Conservation (phyloP, 805 yeast genomes). For the Hanseniaspora vineae region DNA sequence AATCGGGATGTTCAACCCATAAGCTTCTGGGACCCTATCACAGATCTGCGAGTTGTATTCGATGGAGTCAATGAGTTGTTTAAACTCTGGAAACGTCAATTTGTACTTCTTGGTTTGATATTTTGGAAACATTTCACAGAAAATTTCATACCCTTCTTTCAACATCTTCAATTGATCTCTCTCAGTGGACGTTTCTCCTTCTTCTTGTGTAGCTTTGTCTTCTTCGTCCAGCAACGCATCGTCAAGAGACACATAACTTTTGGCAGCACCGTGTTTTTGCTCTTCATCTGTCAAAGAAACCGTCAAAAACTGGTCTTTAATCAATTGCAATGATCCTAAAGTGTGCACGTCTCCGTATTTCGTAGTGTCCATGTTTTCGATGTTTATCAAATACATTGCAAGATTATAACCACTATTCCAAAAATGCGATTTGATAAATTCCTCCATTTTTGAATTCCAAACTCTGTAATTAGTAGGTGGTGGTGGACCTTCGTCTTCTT, state of each 20-base stretch:
- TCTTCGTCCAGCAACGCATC: background rate
- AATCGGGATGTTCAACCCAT: background rate
- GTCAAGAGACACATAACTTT: background rate
- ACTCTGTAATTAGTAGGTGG: background rate
- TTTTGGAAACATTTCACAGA: background rate
- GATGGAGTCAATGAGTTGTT: background rate
- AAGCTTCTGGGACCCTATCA: background rate
- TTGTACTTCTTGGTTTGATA: background rate
- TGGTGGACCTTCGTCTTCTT: background rate
- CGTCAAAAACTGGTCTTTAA: background rate
- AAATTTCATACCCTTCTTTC: slow-evolving; percentile 37
- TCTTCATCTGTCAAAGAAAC: slow-evolving; percentile 16
- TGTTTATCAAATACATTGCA: background rate
- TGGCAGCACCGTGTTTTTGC: background rate
- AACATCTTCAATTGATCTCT: slow-evolving; percentile 35
- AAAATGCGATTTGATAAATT: background rate
- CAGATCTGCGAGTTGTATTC: background rate
- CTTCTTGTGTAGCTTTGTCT: background rate
- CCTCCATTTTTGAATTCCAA: background rate
- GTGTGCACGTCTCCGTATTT: background rate
- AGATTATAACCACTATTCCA: background rate
- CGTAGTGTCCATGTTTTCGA: background rate
- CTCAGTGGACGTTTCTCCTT: slow-evolving; percentile 27
- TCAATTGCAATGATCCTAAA: background rate
- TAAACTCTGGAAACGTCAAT: background rate